Evolutionary conservation across 495 filamentous ascomycete species (phyloP).

Genomic region (Penicillium egyptiacum): DNA sequence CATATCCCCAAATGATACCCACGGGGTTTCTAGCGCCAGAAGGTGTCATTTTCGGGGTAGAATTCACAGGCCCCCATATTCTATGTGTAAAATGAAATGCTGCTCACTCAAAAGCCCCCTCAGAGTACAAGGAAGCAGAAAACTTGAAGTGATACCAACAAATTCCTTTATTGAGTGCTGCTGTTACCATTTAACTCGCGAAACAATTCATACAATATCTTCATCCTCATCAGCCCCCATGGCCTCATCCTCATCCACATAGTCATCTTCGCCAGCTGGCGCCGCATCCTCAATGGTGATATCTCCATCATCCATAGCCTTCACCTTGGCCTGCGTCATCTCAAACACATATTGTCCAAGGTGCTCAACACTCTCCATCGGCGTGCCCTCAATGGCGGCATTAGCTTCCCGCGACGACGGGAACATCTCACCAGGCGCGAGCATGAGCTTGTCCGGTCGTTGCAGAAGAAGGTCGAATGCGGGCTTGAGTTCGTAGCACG

Average conservation of each 20-base stretch:
- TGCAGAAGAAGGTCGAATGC: constrained; percentile 75
- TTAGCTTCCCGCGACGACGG: constrained; percentile 62
- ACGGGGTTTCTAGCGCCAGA: no score
- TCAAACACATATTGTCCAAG: constrained; percentile 95
- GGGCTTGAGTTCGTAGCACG: constrained; percentile 81
- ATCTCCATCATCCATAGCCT: constrained; percentile 53
- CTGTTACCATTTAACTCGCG: neutral
- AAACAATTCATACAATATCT: constrained; percentile 38
- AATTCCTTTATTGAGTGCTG: neutral
- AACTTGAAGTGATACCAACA: neutral
- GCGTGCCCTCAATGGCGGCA: constrained; percentile 57
- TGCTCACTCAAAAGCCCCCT: neutral
- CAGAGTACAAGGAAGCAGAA: neutral
- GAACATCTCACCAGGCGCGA: constrained; percentile 85
- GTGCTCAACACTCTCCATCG: constrained; percentile 92
- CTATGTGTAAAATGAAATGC: no score
- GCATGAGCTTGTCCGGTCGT: constrained; percentile 72
- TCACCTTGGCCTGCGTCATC: constrained; percentile 86
- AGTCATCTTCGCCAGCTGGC: constrained; percentile 43
- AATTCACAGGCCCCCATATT: no score
- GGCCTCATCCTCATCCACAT: constrained; percentile 47
- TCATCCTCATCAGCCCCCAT: constrained; percentile 38
- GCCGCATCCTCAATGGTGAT: constrained; percentile 35
- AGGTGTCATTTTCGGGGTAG: no score
- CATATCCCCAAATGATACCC: neutral